These are phyloP conservation scores for Mycosphaerelloides madeirae DNA, from an alignment of 2,329 filamentous ascomycete species.

Conservation along the genomic window DNA sequence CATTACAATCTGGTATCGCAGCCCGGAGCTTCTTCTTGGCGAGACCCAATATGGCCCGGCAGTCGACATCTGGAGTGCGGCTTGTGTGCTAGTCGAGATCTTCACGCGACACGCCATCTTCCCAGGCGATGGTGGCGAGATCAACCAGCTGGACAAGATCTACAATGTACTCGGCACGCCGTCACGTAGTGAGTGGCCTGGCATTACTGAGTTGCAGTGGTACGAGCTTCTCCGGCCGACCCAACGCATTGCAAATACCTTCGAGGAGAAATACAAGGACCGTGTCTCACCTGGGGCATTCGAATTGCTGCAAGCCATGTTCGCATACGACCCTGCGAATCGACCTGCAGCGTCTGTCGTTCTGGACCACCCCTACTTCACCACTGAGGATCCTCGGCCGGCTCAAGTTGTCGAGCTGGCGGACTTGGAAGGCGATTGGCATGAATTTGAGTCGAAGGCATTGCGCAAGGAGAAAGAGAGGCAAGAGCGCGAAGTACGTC, in stretches of 20 bases:
- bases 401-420: slow-evolving; percentile 78
- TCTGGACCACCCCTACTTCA: slow-evolving; percentile 84
- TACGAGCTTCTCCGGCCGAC: slow-evolving; percentile 83
- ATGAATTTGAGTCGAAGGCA: slow-evolving; percentile 97
- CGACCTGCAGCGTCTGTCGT: slow-evolving; percentile 80
- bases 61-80: slow-evolving; percentile 94
- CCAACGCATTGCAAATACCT: slow-evolving; percentile 66
- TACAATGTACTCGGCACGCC: slow-evolving; percentile 89
- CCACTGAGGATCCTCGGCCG: slow-evolving; percentile 69
- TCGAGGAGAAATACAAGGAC: slow-evolving; percentile 77
- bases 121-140: slow-evolving; percentile 90
- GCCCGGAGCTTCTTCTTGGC: slow-evolving; percentile 82
- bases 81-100: slow-evolving; percentile 93
- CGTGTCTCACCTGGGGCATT: slow-evolving; percentile 74
- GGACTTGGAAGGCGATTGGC: slow-evolving; percentile 87
- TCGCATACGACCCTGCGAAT: slow-evolving; percentile 79
- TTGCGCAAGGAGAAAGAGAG: slow-evolving; percentile 83
- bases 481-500: slow-evolving; percentile 53
- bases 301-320: slow-evolving; percentile 77
- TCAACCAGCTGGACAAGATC: slow-evolving; percentile 95
- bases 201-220: slow-evolving; percentile 91
- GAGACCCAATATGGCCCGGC: slow-evolving; percentile 87
- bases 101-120: slow-evolving; percentile 93
- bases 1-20: slow-evolving; percentile 97
- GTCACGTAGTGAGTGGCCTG: slow-evolving; percentile 78